Evolutionary conservation across 2,329 filamentous ascomycete genomes (phyloP), one percentile per base, ranked within the genome.

Genomic region (Fonsecaea monophora): DNA sequence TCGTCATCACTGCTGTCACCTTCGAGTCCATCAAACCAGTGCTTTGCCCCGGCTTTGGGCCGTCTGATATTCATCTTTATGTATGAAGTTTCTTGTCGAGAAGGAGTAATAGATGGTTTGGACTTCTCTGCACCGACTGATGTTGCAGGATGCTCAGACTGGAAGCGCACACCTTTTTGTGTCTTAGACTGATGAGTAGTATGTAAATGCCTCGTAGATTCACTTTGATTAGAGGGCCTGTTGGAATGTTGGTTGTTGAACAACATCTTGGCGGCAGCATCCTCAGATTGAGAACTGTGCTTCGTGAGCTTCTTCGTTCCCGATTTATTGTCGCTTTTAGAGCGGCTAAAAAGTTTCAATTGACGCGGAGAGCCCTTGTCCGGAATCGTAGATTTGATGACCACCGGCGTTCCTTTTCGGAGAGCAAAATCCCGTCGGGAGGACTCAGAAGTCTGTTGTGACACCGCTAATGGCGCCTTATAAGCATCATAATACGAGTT

Each of bases 401-500:
- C 72, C 25, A 74, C 73, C 37, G 74, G 76, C 62, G 66, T 74
- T 21, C 76, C 76, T 72, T 81, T 80, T 35, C 77, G 70, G 60
- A 80, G 68, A 35, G 77, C 74, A 65, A 78, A 71, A 67, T 81
- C 79, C 42, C 78, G 73, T 53, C 76, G 74, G 7, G 79, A 80
- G 25, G 78, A 79, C n/a, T 76, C 77, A n/a, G 79, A 80, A 3
- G 78, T 80, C 67, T 82, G 79, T 67, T 82, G 79, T 50, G 79
- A 80, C 38, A 80, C 75, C 8, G 75, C 71, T 13, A 79, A 74
- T 18, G 78, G 77, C 4, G 77, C 78, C 61, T 78, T 80, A 58
- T 80, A 77, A 21, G 79, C 76, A 68, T 80, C 81, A 68, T 83
- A 84, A 66, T 81, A 80, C 53, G 82, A 83, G 67, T 77, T 79